Conservation (phyloP, 345 rosid species). For the Eucalyptus tenuipes region DNA sequence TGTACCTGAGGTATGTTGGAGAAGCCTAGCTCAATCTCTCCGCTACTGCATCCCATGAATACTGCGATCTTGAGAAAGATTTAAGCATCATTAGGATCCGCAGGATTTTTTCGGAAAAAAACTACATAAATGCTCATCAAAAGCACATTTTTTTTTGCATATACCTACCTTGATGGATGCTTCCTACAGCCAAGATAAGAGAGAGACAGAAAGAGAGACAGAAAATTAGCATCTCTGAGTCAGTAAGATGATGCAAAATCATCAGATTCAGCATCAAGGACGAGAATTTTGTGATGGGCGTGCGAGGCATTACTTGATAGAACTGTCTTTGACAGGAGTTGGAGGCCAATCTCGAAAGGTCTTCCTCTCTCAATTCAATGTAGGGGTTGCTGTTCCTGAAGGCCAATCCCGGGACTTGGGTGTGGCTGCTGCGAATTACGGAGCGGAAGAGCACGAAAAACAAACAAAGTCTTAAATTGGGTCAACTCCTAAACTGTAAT, state of each 20-base stretch:
- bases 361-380: slow-evolving; percentile 29
- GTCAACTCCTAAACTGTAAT: background rate
- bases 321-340: slow-evolving; percentile 37
- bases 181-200: slow-evolving; percentile 30
- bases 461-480: background rate
- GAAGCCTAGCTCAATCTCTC: slow-evolving; percentile 83
- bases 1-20: slow-evolving; percentile 37
- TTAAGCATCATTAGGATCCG: background rate
- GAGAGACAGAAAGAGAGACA: background rate
- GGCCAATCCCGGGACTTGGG: slow-evolving; percentile 66
- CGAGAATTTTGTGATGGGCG: background rate
- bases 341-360: slow-evolving; percentile 27
- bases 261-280: background rate
- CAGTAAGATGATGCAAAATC: background rate
- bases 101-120: background rate
- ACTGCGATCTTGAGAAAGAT: slow-evolving; percentile 33
- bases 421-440: background rate
- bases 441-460: background rate
- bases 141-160: background rate
- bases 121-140: background rate
- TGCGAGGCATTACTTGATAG: slow-evolving; percentile 35
- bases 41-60: slow-evolving; percentile 74
- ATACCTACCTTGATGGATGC: slow-evolving; percentile 67
- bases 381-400: slow-evolving; percentile 37
- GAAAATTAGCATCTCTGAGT: background rate